These are phyloP conservation scores for Rhododendron ferrugineum DNA, from an alignment of 148 eudicot species.

Conservation along the genomic window DNA sequence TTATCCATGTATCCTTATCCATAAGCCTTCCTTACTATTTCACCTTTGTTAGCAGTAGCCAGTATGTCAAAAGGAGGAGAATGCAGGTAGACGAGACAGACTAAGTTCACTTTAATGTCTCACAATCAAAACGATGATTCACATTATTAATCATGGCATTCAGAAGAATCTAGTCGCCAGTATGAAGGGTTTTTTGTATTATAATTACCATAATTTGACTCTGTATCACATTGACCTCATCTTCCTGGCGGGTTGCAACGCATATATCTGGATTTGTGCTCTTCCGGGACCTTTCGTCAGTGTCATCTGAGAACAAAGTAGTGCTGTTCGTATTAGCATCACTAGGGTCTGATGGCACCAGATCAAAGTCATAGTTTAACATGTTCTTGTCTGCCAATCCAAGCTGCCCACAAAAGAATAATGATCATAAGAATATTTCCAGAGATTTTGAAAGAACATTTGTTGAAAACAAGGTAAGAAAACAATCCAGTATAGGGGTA, in stretches of 20 bases:
- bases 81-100: not conserved
- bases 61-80: not conserved
- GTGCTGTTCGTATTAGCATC: constrained; percentile 96
- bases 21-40: not conserved
- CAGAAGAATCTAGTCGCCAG: not conserved
- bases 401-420: constrained; percentile 53
- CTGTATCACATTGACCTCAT: constrained; percentile 45
- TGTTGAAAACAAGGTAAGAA: not conserved
- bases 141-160: not conserved
- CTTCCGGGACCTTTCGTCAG: constrained; percentile 76
- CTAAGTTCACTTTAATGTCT: constrained; percentile 6
- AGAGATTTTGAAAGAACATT: not conserved
- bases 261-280: constrained; percentile 58
- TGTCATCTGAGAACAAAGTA: constrained; percentile 90
- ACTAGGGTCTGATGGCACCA: constrained; percentile 77
- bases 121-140: not conserved
- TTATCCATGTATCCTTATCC: not conserved
- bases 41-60: not conserved
- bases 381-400: constrained; percentile 89
- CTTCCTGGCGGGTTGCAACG: constrained; percentile 44
- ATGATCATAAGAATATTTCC: not conserved
- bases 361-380: constrained; percentile 63
- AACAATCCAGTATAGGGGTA: not conserved
- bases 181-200: not conserved
- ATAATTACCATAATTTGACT: not conserved